phyloP scores from a whole-genome alignment of 2,329 filamentous ascomycete species.

The Triangularia setosa region DNA sequence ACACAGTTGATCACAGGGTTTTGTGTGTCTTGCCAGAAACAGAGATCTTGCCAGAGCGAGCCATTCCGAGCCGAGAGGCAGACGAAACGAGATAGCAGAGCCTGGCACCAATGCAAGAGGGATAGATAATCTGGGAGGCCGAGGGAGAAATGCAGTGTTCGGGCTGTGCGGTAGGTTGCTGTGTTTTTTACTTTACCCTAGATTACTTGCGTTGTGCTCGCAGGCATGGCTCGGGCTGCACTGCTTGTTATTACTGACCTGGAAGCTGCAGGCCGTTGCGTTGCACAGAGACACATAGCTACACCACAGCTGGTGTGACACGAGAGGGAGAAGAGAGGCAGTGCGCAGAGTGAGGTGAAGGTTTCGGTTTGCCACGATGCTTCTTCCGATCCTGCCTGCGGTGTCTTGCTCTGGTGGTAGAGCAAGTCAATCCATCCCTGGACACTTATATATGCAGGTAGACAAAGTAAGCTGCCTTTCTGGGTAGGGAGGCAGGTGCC shows the following conservation, averaged over 20 bases:
- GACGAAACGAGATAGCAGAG: background rate
- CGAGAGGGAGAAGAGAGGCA: background rate
- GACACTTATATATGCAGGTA: background rate
- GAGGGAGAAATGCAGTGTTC: conserved; percentile 6
- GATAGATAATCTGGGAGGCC: conserved; percentile 12
- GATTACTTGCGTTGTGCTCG: background rate
- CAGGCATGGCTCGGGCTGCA: background rate
- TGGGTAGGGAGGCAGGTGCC: background rate
- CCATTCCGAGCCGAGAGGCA: background rate
- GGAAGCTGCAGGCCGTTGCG: background rate
- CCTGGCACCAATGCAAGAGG: background rate
- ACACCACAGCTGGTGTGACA: background rate
- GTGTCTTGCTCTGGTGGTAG: background rate
- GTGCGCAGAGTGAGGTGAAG: background rate
- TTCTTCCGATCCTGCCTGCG: background rate
- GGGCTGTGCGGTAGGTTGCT: background rate
- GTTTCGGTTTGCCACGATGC: background rate
- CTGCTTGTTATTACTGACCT: background rate
- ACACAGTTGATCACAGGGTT: background rate
- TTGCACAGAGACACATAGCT: background rate
- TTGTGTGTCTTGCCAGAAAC: background rate
- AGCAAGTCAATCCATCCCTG: background rate
- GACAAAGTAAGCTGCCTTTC: background rate
- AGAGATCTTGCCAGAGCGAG: background rate
- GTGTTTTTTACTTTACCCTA: background rate